Percentiles rank a stretch among this genome's conserved stretches.
Evolutionary conservation across 139 green algal species (phyloP).

Genomic region (Picochlorum sp.): DNA sequence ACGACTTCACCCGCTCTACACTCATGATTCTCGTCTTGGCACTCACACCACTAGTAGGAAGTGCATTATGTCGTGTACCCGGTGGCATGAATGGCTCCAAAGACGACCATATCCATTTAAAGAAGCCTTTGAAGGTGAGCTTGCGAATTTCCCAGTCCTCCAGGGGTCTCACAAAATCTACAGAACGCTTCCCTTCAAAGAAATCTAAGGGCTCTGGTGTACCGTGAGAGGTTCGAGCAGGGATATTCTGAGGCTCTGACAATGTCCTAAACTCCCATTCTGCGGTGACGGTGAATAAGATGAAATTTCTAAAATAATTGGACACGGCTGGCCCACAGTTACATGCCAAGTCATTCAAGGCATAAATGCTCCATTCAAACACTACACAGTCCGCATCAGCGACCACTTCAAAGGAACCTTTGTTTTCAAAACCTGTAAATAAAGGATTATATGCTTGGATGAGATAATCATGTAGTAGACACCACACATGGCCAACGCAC

Average conservation of each 20-base stretch:
- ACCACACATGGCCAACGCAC: too few relatives aligned
- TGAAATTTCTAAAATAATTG: constrained; percentile 21
- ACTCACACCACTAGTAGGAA: constrained; percentile 16
- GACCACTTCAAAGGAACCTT: background rate
- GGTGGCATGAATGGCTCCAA: constrained; percentile 19
- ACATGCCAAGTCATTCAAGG: constrained; percentile 16
- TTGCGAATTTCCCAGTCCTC: constrained; percentile 10
- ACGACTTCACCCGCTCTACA: background rate
- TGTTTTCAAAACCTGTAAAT: constrained; percentile 12
- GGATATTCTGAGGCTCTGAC: background rate
- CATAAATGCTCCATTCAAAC: constrained; percentile 14
- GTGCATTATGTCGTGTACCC: constrained; percentile 13
- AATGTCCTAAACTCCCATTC: background rate
- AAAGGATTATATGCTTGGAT: too few relatives aligned
- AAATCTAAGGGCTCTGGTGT: background rate
- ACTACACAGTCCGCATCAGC: constrained; percentile 24
- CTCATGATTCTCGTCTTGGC: constrained; percentile 7
- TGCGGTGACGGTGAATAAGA: constrained; percentile 5
- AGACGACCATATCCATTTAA: constrained; percentile 10
- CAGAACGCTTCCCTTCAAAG: constrained; percentile 15
- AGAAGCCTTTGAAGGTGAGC: background rate
- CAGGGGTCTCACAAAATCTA: constrained; percentile 19
- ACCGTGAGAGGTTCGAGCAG: constrained; percentile 9
- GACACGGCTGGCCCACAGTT: constrained; percentile 12
- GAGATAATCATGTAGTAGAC: too few relatives aligned